These are phyloP conservation scores for Malania oleifera DNA, from an alignment of 164 flowering plant species.

Conservation along the genomic window DNA sequence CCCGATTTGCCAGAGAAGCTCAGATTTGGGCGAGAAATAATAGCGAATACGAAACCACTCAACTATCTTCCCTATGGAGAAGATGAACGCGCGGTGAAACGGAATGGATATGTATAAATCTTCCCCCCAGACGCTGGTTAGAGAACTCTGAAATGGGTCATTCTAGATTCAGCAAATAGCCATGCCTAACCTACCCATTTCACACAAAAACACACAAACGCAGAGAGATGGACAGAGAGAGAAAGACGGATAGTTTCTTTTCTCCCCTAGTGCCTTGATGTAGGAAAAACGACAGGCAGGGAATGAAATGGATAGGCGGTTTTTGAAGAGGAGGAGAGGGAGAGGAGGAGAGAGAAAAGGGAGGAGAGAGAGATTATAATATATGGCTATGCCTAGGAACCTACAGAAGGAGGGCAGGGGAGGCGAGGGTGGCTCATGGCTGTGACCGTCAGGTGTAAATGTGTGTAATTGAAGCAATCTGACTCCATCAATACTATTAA, in stretches of 20 bases:
- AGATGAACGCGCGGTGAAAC: too few relatives aligned
- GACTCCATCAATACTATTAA: too few relatives aligned
- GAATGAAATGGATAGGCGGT: slow-evolving; percentile 22
- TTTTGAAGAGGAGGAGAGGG: slow-evolving; percentile 2
- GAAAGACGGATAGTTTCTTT: slow-evolving; percentile 4
- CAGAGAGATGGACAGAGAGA: slow-evolving; percentile 6
- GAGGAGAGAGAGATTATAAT: slow-evolving; percentile 1
- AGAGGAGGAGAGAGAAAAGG: neutral
- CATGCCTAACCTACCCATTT: slow-evolving; percentile 9
- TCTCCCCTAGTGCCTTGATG: slow-evolving; percentile 4
- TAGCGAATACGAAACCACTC: too few relatives aligned
- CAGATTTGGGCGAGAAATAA: slow-evolving; percentile 12
- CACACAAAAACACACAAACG: slow-evolving; percentile 9
- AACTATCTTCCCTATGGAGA: too few relatives aligned
- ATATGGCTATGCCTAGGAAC: neutral
- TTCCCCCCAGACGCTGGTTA: slow-evolving; percentile 7
- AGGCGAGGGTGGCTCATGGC: neutral
- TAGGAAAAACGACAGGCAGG: slow-evolving; percentile 20
- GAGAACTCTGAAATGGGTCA: slow-evolving; percentile 17
- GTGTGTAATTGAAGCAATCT: too few relatives aligned
- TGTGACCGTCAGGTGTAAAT: too few relatives aligned
- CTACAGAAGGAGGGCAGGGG: neutral
- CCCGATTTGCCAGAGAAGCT: slow-evolving; percentile 10
- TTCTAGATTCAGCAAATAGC: slow-evolving; percentile 19
- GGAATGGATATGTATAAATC: slow-evolving; percentile 1